Evolutionary conservation across 139 green algal species (phyloP), one percentile per base, ranked within the genome.

Genomic region (Zygnema cylindricum): DNA sequence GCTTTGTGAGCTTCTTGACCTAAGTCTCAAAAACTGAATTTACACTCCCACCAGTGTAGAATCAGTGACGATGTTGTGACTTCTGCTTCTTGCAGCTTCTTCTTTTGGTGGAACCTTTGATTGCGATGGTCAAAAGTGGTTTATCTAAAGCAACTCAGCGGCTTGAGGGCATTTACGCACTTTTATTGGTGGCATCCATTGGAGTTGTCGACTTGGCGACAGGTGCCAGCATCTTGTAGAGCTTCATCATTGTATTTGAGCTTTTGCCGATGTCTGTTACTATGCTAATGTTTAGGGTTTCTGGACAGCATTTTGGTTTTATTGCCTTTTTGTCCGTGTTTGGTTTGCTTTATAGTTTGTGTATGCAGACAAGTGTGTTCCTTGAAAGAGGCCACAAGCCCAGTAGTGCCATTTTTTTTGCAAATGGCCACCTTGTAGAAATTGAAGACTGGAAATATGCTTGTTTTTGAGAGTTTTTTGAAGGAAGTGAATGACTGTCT

Each of bases 111-210:
- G 87, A 89, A 1, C 30, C 63, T 38, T 82, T 91, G 0, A 11
- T 91, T 39, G 23, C 69, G 30, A 33, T 86, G 57, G 82, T 88
- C 36, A 91, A 91, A 35, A 49, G 25, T 1, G 84, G 84, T 32
- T 38, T 81, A 32, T 22, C 43, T 0, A 91, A 91, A 30, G 43
- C 88, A 33, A 36, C 84, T 33, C 63, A 81, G 57, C 88, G 88
- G 7, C 16, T 91, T 11, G 88, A 92, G 1, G 88, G 84, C 69
- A 43, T 92, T 21, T 90, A 90, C 41, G 83, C 88, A 33, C 83
- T 92, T 38, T 69, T 92, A n/a, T 69, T 90, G 69, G 30, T 81
- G 0, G 73, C 69, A 7, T 76, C 41, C 82, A 86, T 87, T 38
- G 41, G 69, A 23, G 79, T 82, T 0, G 21, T 63, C 33, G 86